These are phyloP conservation scores for Cystofilobasidium ferigula DNA, from an alignment of 768 basidiomycete genomes.

Conservation along the genomic window DNA sequence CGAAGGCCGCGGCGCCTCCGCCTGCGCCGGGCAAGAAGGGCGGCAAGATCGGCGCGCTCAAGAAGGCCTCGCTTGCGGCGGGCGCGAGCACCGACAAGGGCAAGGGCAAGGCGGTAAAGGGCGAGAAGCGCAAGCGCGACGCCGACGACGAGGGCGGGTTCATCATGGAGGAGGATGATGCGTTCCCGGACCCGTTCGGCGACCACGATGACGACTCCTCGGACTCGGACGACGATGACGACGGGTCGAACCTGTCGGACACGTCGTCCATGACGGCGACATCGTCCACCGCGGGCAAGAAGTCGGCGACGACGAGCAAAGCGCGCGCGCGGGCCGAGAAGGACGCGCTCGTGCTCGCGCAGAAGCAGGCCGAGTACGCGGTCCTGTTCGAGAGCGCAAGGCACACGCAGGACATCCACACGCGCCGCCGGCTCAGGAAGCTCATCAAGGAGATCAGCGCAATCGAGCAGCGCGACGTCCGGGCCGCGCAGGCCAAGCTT, in stretches of 20 bases:
- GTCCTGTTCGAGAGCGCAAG: background rate
- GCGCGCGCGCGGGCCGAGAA: background rate
- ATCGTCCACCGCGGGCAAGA: background rate
- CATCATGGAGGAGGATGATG: background rate
- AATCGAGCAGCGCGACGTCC: slow-evolving; percentile 19
- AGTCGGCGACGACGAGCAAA: background rate
- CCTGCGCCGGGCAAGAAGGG: background rate
- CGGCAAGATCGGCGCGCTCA: background rate
- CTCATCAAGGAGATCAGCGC: slow-evolving; percentile 16
- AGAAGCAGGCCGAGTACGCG: background rate
- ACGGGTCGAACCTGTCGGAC: background rate
- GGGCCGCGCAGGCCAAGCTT: slow-evolving; percentile 38
- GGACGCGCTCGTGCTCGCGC: background rate
- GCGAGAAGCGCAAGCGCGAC: background rate
- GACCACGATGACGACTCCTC: background rate
- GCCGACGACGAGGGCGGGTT: background rate
- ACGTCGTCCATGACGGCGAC: slow-evolving; percentile 1
- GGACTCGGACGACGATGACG: background rate
- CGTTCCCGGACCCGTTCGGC: background rate
- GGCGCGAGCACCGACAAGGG: too few relatives aligned
- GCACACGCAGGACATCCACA: background rate
- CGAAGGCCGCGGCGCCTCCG: background rate
- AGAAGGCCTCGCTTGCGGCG: too few relatives aligned
- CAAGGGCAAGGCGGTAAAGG: slow-evolving; percentile 4
- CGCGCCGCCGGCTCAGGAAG: background rate